A percentile compares a stretch with the other conserved stretches of the same genome.
phyloP scores from a whole-genome alignment of 2,329 filamentous ascomycete genomes.

The Sordariomycetes sp. region DNA sequence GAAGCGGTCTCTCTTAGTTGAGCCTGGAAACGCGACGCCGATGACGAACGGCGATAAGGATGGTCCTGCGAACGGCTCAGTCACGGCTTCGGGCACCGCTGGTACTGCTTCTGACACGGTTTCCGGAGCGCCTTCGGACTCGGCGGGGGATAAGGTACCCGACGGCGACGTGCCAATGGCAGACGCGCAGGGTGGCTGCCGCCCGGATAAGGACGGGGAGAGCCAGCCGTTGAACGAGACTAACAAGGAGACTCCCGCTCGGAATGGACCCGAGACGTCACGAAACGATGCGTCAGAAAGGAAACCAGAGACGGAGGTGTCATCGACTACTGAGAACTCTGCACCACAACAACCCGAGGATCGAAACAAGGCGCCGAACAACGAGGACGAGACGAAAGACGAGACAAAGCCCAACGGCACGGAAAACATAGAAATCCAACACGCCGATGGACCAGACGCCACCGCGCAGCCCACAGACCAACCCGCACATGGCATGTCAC shows the following conservation, averaged over 20 bases:
- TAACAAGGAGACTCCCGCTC: neutral
- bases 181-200: neutral
- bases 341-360: neutral
- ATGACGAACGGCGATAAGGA: slow-evolving; percentile 9
- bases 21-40: neutral
- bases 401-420: neutral
- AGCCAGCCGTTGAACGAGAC: neutral
- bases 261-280: neutral
- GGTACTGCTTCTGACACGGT: neutral
- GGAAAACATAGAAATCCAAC: neutral
- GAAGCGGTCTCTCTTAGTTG: neutral
- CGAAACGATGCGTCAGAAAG: neutral
- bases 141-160: slow-evolving; percentile 9
- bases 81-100: no score
- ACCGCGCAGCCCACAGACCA: slow-evolving; percentile 8
- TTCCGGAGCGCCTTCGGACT: neutral
- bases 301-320: neutral
- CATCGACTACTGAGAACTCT: neutral
- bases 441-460: slow-evolving; percentile 1
- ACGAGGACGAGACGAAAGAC: neutral
- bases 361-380: neutral
- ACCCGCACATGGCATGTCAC: slow-evolving; percentile 1
- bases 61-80: neutral
- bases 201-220: neutral
- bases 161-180: neutral